A percentile compares a stretch with the other conserved stretches of the same genome.
Evolutionary conservation across 768 basidiomycete species (phyloP).

Genomic region (Calvatia gigantea): DNA sequence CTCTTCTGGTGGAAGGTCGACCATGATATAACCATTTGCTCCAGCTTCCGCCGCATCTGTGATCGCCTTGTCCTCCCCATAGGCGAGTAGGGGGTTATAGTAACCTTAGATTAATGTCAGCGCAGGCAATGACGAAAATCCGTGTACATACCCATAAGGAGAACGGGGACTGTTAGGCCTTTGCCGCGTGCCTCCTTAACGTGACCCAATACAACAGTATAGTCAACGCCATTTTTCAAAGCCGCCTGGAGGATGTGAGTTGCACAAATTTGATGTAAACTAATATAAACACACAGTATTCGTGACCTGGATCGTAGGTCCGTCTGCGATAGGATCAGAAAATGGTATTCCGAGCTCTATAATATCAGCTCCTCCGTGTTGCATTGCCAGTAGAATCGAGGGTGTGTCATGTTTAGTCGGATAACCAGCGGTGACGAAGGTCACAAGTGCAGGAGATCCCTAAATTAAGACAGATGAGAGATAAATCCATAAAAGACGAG

Average conservation of each 20-base stretch:
- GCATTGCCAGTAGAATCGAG: constrained; percentile 85
- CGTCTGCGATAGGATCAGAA: constrained; percentile 96
- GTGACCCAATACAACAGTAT: constrained; percentile 66
- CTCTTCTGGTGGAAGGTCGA: constrained; percentile 97
- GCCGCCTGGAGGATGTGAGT: constrained; percentile 58
- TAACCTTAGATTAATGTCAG: constrained; percentile 59
- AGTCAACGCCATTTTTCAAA: constrained; percentile 76
- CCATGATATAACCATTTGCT: constrained; percentile 96
- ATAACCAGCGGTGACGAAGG: constrained; percentile 95
- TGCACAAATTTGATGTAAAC: not conserved
- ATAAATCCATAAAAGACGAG: not conserved
- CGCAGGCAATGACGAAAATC: not conserved
- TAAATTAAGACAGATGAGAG: constrained; percentile 20
- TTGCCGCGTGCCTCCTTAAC: constrained; percentile 75
- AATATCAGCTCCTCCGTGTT: constrained; percentile 89
- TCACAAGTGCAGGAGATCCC: constrained; percentile 65
- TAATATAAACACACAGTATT: constrained; percentile 70
- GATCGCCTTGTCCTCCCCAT: constrained; percentile 93
- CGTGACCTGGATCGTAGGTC: constrained; percentile 87
- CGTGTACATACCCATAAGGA: constrained; percentile 82
- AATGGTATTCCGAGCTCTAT: constrained; percentile 96
- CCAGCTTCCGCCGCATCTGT: constrained; percentile 86
- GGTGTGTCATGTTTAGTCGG: constrained; percentile 79
- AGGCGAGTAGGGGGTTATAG: constrained; percentile 94
- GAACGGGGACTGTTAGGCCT: constrained; percentile 80